Conservation (phyloP, 305 asterid species). For the Fraxinus angustifolia region DNA sequence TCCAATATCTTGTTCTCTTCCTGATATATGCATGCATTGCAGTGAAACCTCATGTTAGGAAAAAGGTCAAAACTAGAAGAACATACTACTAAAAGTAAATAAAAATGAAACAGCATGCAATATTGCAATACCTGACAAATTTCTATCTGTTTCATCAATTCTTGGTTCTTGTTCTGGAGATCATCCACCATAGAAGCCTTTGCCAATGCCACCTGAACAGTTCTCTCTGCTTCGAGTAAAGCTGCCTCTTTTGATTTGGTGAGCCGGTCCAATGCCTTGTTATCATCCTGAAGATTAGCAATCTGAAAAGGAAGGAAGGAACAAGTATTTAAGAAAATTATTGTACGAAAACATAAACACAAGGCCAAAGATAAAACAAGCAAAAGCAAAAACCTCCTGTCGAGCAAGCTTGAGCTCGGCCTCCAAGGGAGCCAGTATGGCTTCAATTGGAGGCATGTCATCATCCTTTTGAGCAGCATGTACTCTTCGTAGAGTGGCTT, state of each 20-base stretch:
- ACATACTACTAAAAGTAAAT: background rate
- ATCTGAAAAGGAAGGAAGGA: conserved; percentile 46
- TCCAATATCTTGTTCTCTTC: conserved; percentile 97
- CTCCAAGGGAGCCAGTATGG: conserved; percentile 94
- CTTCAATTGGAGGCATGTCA: conserved; percentile 99
- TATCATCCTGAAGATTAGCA: conserved; percentile 93
- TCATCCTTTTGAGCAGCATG: conserved; percentile 98
- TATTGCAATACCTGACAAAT: conserved; percentile 75
- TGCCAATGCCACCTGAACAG: conserved; percentile 88
- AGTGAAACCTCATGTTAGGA: conserved; percentile 1
- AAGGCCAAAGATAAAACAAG: background rate
- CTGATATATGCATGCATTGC: conserved; percentile 35
- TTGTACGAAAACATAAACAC: conserved; percentile 16
- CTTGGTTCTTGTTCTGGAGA: conserved; percentile 98
- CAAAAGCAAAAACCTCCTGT: conserved; percentile 61
- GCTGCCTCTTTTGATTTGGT: conserved; percentile 99
- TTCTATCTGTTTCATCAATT: conserved; percentile 96
- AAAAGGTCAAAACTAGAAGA: background rate
- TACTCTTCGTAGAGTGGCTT: conserved; percentile 97
- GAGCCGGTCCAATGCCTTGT: conserved; percentile 93
- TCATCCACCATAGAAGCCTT: conserved; percentile 99
- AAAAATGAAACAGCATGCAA: background rate
- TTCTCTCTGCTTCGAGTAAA: conserved; percentile 91
- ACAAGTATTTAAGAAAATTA: conserved; percentile 16
- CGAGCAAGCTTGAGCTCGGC: conserved; percentile 97